Conservation (phyloP, 768 basidiomycete genomes). For the Leucocoprinus leucothites region DNA sequence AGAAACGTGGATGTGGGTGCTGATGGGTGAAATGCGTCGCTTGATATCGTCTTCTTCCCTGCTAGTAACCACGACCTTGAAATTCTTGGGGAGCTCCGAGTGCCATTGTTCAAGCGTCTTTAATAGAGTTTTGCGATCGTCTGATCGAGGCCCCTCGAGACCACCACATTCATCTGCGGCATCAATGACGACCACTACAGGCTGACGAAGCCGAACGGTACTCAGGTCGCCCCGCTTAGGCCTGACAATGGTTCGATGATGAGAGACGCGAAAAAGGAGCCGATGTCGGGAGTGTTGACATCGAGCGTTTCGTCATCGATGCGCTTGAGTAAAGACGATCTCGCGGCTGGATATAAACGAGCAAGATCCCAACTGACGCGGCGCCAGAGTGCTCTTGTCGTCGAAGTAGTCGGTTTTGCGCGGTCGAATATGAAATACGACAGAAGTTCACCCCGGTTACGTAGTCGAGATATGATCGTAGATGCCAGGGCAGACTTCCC, state of each 20-base stretch:
- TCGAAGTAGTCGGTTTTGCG: no score
- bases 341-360: no score
- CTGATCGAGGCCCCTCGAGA: constrained; percentile 11
- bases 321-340: no score
- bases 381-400: no score
- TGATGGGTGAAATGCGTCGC: constrained; percentile 12
- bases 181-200: constrained; percentile 24
- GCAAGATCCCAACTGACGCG: no score
- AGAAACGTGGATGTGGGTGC: constrained; percentile 16
- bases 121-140: constrained; percentile 18
- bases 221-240: not conserved
- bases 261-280: constrained; percentile 15
- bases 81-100: constrained; percentile 13
- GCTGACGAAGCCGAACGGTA: not conserved
- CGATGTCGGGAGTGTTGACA: constrained; percentile 1
- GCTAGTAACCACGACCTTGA: constrained; percentile 26
- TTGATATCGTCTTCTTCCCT: constrained; percentile 18
- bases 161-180: constrained; percentile 29
- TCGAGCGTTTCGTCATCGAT: no score
- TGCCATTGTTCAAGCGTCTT: constrained; percentile 19
- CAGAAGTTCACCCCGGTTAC: not conserved
- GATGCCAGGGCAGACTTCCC: constrained; percentile 22
- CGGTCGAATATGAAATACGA: no score
- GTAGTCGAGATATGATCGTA: constrained; percentile 10
- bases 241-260: constrained; percentile 19